These are phyloP conservation scores for Polygonum aviculare DNA, from an alignment of 148 eudicot genomes.

Conservation along the genomic window DNA sequence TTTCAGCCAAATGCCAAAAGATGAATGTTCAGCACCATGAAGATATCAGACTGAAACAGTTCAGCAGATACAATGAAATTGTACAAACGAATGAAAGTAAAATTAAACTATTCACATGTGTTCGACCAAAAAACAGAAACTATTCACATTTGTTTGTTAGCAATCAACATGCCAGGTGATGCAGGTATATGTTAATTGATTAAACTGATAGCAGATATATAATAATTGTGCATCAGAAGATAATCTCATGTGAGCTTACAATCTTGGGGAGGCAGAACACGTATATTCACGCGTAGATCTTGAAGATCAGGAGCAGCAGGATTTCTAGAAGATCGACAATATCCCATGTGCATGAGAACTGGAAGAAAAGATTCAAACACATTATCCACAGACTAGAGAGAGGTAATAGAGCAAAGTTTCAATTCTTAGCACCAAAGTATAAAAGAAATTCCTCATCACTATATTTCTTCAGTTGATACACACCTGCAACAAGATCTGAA, in stretches of 20 bases:
- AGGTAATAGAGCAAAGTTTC: not conserved
- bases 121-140: too few species aligned
- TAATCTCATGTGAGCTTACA: slow-evolving; percentile 40
- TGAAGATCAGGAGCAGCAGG: slow-evolving; percentile 77
- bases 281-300: slow-evolving; percentile 77
- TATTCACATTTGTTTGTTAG: not conserved
- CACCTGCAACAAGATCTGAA: slow-evolving; percentile 99
- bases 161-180: not conserved
- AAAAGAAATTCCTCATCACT: not conserved
- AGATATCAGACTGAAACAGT: not conserved
- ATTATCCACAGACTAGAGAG: not conserved
- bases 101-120: not conserved
- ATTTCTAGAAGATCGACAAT: slow-evolving; percentile 79
- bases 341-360: slow-evolving; percentile 99
- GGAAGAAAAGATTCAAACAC: slow-evolving; percentile 12
- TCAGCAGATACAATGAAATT: not conserved
- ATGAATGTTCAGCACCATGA: not conserved
- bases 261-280: slow-evolving; percentile 87
- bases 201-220: not conserved
- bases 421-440: not conserved
- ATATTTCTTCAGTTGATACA: slow-evolving; percentile 10
- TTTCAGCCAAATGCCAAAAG: not conserved
- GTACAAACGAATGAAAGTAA: not conserved
- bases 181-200: not conserved
- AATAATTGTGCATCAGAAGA: not conserved